Percentiles rank a stretch among this genome's conserved stretches.
phyloP scores from a whole-genome alignment of 805 yeast genomes.

The Pichia kluyveri region DNA sequence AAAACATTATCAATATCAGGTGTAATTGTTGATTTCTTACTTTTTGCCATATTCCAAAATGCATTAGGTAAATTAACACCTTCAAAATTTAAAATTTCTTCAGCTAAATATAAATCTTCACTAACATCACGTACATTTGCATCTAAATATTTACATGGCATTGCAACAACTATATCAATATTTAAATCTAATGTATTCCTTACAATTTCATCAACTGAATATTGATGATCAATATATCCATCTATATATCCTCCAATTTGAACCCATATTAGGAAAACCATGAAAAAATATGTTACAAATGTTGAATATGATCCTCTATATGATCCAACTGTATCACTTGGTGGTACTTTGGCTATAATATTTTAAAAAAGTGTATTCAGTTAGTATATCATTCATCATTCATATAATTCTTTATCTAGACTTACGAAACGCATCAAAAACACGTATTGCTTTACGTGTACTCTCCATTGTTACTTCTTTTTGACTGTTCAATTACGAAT shows the following conservation, averaged over 20 bases:
- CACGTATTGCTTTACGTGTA: slow-evolving; percentile 24
- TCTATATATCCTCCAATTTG: slow-evolving; percentile 81
- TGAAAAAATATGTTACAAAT: slow-evolving; percentile 47
- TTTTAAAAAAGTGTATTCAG: background rate
- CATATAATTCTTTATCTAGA: slow-evolving; percentile 6
- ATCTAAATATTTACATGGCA: slow-evolving; percentile 72
- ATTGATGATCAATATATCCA: slow-evolving; percentile 71
- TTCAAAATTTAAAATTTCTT: slow-evolving; percentile 64
- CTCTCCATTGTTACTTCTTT: slow-evolving; percentile 12
- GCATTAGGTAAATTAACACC: slow-evolving; percentile 48
- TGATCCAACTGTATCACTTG: slow-evolving; percentile 65
- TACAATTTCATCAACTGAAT: slow-evolving; percentile 58
- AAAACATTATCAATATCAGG: slow-evolving; percentile 63
- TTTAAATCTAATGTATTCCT: slow-evolving; percentile 57
- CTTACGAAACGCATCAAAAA: slow-evolving; percentile 69
- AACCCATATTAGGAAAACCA: slow-evolving; percentile 68
- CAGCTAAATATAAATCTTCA: slow-evolving; percentile 68
- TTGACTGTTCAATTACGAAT: no score
- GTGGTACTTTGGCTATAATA: slow-evolving; percentile 50
- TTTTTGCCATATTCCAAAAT: slow-evolving; percentile 28
- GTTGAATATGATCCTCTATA: slow-evolving; percentile 72
- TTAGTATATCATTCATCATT: background rate
- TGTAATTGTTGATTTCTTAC: slow-evolving; percentile 35
- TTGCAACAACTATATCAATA: slow-evolving; percentile 68
- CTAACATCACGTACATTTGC: slow-evolving; percentile 74